A percentile compares a stretch with the other conserved stretches of the same genome.
Conservation (phyloP, 306 rosid species). For the Malus sylvestris region DNA sequence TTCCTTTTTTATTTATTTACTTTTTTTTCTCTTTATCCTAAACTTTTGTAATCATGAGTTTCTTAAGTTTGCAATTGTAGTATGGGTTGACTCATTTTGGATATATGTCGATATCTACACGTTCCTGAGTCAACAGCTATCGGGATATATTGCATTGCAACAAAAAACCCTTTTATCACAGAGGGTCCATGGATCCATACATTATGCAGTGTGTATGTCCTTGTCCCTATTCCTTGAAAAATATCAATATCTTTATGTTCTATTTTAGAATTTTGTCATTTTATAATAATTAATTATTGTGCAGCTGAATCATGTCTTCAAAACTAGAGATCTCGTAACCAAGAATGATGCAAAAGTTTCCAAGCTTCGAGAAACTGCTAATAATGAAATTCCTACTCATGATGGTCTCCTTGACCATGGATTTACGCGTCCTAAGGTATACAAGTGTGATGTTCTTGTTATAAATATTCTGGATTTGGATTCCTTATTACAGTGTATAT, state of each 20-base stretch:
- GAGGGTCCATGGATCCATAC: slow-evolving; percentile 79
- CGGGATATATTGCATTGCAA: slow-evolving; percentile 68
- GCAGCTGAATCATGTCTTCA: slow-evolving; percentile 88
- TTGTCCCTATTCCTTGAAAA: slow-evolving; percentile 4
- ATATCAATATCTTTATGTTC: neutral
- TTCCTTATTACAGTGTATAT: neutral
- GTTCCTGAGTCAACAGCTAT: slow-evolving; percentile 65
- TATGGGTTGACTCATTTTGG: neutral
- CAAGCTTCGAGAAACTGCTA: slow-evolving; percentile 39
- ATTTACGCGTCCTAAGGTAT: slow-evolving; percentile 93
- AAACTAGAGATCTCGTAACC: slow-evolving; percentile 58
- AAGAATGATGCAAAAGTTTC: slow-evolving; percentile 63
- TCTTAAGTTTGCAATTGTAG: neutral
- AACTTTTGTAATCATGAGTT: neutral
- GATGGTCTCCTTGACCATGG: slow-evolving; percentile 79
- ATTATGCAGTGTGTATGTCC: slow-evolving; percentile 71
- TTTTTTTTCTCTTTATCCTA: neutral
- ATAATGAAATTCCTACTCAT: slow-evolving; percentile 22
- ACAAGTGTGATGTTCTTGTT: neutral
- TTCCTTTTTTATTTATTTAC: neutral
- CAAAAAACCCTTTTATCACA: slow-evolving; percentile 83
- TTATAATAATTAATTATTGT: slow-evolving; percentile 16
- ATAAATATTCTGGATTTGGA: neutral
- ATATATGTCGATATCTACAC: neutral
- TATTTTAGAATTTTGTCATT: neutral